phyloP scores from a whole-genome alignment of 1,284 basidiomycete species.

The Mrakiaceae sp. region DNA sequence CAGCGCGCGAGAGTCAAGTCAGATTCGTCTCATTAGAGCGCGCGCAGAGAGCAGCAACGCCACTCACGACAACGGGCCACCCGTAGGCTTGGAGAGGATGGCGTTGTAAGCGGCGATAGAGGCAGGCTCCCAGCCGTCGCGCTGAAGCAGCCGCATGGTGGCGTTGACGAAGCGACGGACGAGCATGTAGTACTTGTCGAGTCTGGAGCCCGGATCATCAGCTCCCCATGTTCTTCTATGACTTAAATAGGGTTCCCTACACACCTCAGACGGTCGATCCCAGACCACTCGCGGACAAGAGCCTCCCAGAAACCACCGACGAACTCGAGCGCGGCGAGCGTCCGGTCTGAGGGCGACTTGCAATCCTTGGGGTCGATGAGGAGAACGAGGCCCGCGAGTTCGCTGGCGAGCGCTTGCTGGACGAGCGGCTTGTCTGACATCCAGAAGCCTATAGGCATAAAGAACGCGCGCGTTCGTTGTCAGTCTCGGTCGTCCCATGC shows the following conservation, averaged over 20 bases:
- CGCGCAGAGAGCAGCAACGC: neutral
- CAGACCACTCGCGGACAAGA: slow-evolving; percentile 79
- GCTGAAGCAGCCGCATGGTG: slow-evolving; percentile 65
- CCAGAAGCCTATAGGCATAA: slow-evolving; percentile 66
- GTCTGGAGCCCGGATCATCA: slow-evolving; percentile 40
- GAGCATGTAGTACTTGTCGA: slow-evolving; percentile 96
- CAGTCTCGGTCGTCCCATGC: neutral
- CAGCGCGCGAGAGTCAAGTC: neutral
- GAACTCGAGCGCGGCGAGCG: slow-evolving; percentile 57
- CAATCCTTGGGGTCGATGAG: slow-evolving; percentile 44
- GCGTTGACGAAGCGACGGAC: slow-evolving; percentile 78
- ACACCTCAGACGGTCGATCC: slow-evolving; percentile 78
- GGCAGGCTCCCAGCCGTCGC: slow-evolving; percentile 53
- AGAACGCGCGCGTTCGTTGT: neutral
- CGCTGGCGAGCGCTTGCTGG: slow-evolving; percentile 79
- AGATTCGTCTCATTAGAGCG: neutral
- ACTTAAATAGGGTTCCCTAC: slow-evolving; percentile 12
- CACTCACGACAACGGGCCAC: slow-evolving; percentile 67
- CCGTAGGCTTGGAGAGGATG: slow-evolving; percentile 47
- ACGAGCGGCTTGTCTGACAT: slow-evolving; percentile 98
- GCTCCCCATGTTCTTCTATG: no score
- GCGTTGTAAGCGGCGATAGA: slow-evolving; percentile 51
- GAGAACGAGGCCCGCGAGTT: slow-evolving; percentile 70
- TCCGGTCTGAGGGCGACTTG: slow-evolving; percentile 23
- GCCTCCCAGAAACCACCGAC: slow-evolving; percentile 82